Evolutionary conservation across 2,329 filamentous ascomycete species (phyloP).

Genomic region (Lachnellula cervina): DNA sequence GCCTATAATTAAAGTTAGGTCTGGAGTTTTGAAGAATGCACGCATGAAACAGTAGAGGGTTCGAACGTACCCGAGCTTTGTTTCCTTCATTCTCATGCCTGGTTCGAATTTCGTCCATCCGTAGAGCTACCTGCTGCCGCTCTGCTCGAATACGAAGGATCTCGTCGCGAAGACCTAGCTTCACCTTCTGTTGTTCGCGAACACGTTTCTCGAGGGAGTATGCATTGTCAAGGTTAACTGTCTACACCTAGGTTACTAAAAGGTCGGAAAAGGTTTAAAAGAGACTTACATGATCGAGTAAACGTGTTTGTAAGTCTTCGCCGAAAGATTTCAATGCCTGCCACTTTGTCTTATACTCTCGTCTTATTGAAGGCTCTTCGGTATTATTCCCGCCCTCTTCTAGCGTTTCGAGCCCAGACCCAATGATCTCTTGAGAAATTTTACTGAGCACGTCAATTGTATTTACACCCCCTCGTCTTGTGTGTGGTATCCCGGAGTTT

Average conservation of each 20-base stretch:
- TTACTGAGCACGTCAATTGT: constrained; percentile 58
- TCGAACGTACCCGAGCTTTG: constrained; percentile 44
- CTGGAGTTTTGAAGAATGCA: not conserved
- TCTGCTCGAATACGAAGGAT: constrained; percentile 56
- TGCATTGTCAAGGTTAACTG: constrained; percentile 55
- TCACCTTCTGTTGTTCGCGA: constrained; percentile 52
- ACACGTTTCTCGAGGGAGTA: constrained; percentile 54
- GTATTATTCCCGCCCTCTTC: constrained; percentile 40
- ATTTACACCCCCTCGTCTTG: constrained; percentile 52
- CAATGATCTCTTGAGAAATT: constrained; percentile 56
- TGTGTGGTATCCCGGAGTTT: constrained; percentile 48
- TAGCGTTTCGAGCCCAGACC: constrained; percentile 44
- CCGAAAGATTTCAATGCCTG: constrained; percentile 54
- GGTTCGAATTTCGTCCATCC: constrained; percentile 58
- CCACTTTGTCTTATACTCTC: constrained; percentile 51
- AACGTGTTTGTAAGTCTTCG: constrained; percentile 49
- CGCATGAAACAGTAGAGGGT: not conserved
- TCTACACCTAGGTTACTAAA: constrained; percentile 34
- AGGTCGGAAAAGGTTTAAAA: not conserved
- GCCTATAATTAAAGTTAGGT: constrained; percentile 32
- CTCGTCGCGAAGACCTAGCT: constrained; percentile 50
- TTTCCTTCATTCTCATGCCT: constrained; percentile 53
- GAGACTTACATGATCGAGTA: constrained; percentile 54
- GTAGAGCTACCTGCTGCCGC: constrained; percentile 56
- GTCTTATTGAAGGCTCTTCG: constrained; percentile 43